Evolutionary conservation across 805 yeast species (phyloP).

Genomic region (Starmerella floricola): DNA sequence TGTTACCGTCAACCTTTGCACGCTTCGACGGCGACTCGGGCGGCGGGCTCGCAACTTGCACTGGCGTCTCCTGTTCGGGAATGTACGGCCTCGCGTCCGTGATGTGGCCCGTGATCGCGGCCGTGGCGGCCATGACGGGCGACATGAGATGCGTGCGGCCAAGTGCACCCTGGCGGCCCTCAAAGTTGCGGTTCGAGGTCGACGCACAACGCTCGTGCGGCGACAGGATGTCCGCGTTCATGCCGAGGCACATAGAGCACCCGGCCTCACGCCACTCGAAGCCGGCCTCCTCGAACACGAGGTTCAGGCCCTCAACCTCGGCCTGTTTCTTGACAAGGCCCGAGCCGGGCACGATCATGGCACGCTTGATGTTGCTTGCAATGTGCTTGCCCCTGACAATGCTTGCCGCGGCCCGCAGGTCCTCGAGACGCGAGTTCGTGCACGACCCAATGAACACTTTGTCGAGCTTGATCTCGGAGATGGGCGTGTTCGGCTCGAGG

Average conservation of each 20-base stretch:
- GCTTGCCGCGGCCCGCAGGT: conserved; percentile 85
- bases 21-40: conserved; percentile 4
- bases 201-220: conserved; percentile 98
- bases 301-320: conserved; percentile 87
- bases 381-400: conserved; percentile 83
- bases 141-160: conserved; percentile 97
- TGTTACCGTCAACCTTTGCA: conserved; percentile 33
- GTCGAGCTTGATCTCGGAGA: conserved; percentile 65
- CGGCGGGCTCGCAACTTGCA: conserved; percentile 31
- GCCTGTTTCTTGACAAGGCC: conserved; percentile 91
- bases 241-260: conserved; percentile 98
- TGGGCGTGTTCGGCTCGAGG: conserved; percentile 65
- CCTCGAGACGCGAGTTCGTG: conserved; percentile 96
- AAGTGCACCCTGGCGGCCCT: conserved; percentile 96
- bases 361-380: conserved; percentile 69
- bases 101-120: conserved; percentile 83
- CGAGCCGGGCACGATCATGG: conserved; percentile 93
- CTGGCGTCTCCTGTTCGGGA: conserved; percentile 25
- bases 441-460: conserved; percentile 97
- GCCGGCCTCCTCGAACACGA: conserved; percentile 81
- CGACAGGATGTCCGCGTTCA: conserved; percentile 93
- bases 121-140: conserved; percentile 99
- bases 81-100: conserved; percentile 78
- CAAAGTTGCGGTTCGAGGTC: conserved; percentile 96
- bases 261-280: conserved; percentile 99